Base-by-base conservation (phyloP, 331 rosid species). In the Dryas integrifolia region DNA sequence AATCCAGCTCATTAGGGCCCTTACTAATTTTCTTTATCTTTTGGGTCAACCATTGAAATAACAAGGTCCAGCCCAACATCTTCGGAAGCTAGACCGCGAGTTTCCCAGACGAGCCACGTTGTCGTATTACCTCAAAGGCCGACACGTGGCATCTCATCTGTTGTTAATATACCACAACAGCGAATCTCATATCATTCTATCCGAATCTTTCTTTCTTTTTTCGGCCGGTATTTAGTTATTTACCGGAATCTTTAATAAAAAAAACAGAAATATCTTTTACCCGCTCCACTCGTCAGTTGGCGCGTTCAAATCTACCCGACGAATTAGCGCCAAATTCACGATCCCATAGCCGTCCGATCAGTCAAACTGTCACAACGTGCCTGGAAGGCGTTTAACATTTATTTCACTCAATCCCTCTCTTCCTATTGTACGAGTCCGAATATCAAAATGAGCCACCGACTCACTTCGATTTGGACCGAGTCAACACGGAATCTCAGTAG, bases 401-500 rank as follows among this genome's bases (percentile, higher is more conserved):
- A 38, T 24, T 13, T 44, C 7, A 43, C 35, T 14, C 5, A 5
- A 8, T 49, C 48, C 9, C 10, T 40, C 6, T 2, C 7, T 30
- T 30, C 35, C 2, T 30, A 30, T 2, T 2, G 35, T 30, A 30
- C 35, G 35, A 30, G 35, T 30, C 35, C 1, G 35, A 30, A 30
- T 30, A 2, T 30, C 35, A 30, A 30, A 30, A 30, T 30, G 35
- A 30, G 35, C 35, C 2, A 46, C 73, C 70, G 21, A 59, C 59
- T 43, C 70, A 1, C n/a, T 43, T 35, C 69, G 1, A 52, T 41
- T 40, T 44, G 58, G 41, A 58, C 69, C 65, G 82, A 70, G 46
- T 77, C 57, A 16, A 77, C 80, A 44, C 82, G 73, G 76, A 51
- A 16, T 57, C 57, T 73, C 76, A 38, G 35, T 69, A 40, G 53